Evolutionary conservation across 371 early-diverging fungal genomes (phyloP), one percentile per base, ranked within the genome.

Genomic region (Apophysomyces trapeziformis): DNA sequence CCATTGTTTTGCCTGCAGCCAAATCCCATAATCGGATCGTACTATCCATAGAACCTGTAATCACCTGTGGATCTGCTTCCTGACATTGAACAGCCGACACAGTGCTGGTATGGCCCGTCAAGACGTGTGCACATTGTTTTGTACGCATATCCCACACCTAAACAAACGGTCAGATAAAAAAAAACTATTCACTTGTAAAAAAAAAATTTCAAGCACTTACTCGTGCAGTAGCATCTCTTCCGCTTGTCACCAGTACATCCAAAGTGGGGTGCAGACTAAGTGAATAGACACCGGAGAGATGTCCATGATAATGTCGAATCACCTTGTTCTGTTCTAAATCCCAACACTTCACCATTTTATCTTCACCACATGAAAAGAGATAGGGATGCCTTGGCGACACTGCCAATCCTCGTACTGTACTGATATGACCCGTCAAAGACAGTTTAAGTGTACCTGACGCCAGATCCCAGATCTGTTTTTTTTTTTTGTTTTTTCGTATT

Each of bases 301-400:
- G 99, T 1, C 99, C 99, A 67, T 98, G 98, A 76, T 98, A 99
- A 69, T 98, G 96, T 18, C 99, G 91, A 66, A 99, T 95, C 39
- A 96, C 98, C 78, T 98, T 97, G 84, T 99, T 99, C 61, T 90
- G 88, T 77, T 97, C 98, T 61, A 99, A 78, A 82, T 99, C 99
- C 98, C 98, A 99, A 79, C 97, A 98, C 70, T 96, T 97, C 65
- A 99, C 92, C 90, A 92, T 91, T 73, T 98, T 98, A 81, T 99
- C 99, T 73, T 98, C 98, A 68, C 96, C 97, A 65, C 90, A 89
- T 4, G 97, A 97, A 69, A 98, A 98, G 45, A 99, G 74, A 68
- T 98, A 98, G 2, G 99, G 98, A 68, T 97, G 97, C 13, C 97
- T 89, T 14, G 92, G 79, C 2, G 97, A 97, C 0, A 98, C 93